Conservation (phyloP, 2,329 filamentous ascomycete species). For the Cadophora luteo-olivacea region DNA sequence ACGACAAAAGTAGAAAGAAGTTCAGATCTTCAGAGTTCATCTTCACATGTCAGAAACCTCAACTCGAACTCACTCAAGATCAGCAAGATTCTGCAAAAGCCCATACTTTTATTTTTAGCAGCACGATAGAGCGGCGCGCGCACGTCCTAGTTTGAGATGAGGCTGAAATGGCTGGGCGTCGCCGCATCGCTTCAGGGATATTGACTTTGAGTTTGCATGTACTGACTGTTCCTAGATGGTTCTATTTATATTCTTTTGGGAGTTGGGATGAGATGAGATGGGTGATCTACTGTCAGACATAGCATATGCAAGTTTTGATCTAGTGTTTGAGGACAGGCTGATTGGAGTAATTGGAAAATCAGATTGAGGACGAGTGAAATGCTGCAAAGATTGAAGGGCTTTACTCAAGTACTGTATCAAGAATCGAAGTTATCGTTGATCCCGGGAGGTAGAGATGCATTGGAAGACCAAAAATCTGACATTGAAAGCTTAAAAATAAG, state of each 20-base stretch:
- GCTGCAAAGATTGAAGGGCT: no score
- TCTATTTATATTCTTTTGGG: background rate
- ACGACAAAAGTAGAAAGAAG: background rate
- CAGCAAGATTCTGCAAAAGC: background rate
- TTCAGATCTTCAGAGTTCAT: background rate
- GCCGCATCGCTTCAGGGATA: background rate
- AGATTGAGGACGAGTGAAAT: no score
- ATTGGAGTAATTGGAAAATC: no score
- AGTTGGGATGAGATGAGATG: background rate
- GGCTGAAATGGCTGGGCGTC: constrained; percentile 5
- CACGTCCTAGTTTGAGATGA: background rate
- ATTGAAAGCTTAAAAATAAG: no score
- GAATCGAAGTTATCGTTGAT: no score
- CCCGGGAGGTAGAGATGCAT: no score
- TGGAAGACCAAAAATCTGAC: no score
- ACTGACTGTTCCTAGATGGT: background rate
- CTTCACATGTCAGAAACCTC: background rate
- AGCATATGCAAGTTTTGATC: no score
- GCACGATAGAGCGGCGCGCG: background rate
- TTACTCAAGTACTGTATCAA: no score
- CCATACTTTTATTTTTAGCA: background rate
- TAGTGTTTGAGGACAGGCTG: no score
- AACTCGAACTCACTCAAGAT: background rate
- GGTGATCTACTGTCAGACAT: background rate
- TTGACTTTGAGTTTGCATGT: background rate